These are phyloP conservation scores for Pinus tabuliformis DNA, from an alignment of 75 land plant genomes.

Conservation along the genomic window DNA sequence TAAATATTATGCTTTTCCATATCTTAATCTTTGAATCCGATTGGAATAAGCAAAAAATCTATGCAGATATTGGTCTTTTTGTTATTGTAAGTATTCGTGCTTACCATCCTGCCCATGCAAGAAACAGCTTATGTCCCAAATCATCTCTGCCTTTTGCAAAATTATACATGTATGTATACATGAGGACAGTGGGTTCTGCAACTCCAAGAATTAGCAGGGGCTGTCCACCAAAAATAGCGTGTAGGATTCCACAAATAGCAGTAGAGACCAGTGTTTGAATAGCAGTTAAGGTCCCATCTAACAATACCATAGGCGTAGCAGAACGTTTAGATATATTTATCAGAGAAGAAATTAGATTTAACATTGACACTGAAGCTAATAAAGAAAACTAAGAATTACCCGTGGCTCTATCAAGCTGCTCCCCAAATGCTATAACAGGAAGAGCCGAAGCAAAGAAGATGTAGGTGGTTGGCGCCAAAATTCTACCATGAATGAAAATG, in stretches of 20 bases:
- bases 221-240: constrained; percentile 74
- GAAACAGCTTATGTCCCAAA: constrained; percentile 39
- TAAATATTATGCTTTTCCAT: background rate
- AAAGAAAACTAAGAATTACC: constrained; percentile 20
- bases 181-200: constrained; percentile 78
- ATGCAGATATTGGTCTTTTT: background rate
- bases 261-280: constrained; percentile 71
- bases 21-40: background rate
- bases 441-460: constrained; percentile 97
- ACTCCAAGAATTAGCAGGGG: constrained; percentile 76
- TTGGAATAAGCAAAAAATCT: background rate
- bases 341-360: background rate
- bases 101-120: constrained; percentile 74
- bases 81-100: background rate
- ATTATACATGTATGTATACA: constrained; percentile 73
- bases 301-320: background rate
- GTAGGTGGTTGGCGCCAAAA: constrained; percentile 85
- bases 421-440: constrained; percentile 95
- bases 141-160: constrained; percentile 57
- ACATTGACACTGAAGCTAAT: background rate
- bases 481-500: constrained; percentile 34
- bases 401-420: constrained; percentile 81
- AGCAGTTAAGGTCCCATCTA: constrained; percentile 74
- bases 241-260: constrained; percentile 71
- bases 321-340: background rate